Evolutionary conservation across 2,329 filamentous ascomycete species (phyloP).

Genomic region (Fusarium sp.): DNA sequence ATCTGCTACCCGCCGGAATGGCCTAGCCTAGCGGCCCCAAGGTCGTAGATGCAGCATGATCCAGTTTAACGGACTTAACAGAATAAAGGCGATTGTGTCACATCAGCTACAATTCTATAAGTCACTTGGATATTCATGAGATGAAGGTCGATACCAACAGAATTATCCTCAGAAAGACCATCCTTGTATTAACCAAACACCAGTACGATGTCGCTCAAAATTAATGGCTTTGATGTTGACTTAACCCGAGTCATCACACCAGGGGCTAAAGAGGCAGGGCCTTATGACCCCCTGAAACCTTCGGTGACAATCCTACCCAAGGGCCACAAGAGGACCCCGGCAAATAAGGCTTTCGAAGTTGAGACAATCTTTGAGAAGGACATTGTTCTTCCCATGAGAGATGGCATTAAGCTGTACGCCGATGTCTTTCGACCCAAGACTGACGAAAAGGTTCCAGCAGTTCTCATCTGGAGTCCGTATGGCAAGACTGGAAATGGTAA

Average conservation of each 20-base stretch:
- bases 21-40: background rate
- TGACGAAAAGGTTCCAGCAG: background rate
- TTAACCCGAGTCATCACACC: background rate
- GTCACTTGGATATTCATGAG: background rate
- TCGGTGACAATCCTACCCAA: background rate
- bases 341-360: background rate
- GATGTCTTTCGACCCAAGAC: background rate
- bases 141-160: background rate
- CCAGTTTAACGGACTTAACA: background rate
- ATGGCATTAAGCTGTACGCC: background rate
- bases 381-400: background rate
- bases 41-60: background rate
- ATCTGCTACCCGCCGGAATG: too few relatives aligned
- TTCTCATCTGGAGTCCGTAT: constrained; percentile 1
- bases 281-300: background rate
- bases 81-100: background rate
- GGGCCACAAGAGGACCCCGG: background rate
- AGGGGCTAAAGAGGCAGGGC: background rate
- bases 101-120: background rate
- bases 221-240: background rate
- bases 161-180: background rate
- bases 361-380: constrained; percentile 10
- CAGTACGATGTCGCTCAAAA: background rate
- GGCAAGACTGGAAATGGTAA: constrained; percentile 9
- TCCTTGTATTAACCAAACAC: background rate